phyloP scores from a whole-genome alignment of 2,329 filamentous ascomycete genomes.

The Lecanicillium sp. region DNA sequence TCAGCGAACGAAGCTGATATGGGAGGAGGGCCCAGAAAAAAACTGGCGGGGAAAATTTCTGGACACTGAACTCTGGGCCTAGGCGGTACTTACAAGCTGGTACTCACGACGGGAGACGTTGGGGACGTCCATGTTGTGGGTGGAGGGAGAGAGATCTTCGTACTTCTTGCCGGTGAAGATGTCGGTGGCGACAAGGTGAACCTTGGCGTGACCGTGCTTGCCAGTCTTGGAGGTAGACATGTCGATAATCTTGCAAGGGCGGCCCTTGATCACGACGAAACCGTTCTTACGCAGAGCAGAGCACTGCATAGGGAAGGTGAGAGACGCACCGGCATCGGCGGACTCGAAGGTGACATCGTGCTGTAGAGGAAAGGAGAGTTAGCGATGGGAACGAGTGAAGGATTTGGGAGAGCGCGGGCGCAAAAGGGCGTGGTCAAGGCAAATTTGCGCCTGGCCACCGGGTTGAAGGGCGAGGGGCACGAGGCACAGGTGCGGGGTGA shows the following conservation, averaged over 20 bases:
- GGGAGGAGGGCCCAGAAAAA: too few relatives aligned
- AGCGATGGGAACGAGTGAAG: slow-evolving; percentile 12
- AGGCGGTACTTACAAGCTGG: slow-evolving; percentile 69
- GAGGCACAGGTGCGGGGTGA: slow-evolving; percentile 39
- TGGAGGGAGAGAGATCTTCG: slow-evolving; percentile 97
- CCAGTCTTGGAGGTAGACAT: slow-evolving; percentile 99
- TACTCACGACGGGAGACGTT: slow-evolving; percentile 86
- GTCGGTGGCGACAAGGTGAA: slow-evolving; percentile 94
- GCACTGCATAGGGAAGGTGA: slow-evolving; percentile 97
- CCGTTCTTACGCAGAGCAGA: slow-evolving; percentile 99
- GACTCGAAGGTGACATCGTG: slow-evolving; percentile 76
- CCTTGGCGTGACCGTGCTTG: slow-evolving; percentile 99
- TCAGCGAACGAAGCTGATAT: too few relatives aligned
- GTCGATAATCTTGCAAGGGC: slow-evolving; percentile 99
- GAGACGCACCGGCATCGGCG: slow-evolving; percentile 92
- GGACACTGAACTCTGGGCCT: too few relatives aligned
- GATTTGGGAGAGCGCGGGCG: not conserved
- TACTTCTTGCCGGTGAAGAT: slow-evolving; percentile 99
- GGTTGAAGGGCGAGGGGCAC: not conserved
- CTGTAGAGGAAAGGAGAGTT: slow-evolving; percentile 31
- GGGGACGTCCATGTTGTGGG: slow-evolving; percentile 97
- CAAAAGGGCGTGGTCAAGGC: slow-evolving; percentile 10
- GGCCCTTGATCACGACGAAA: slow-evolving; percentile 95
- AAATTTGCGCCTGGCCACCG: slow-evolving; percentile 2
- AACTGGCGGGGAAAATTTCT: too few relatives aligned